phyloP scores from a whole-genome alignment of 2,329 filamentous ascomycete species.

The Cladosporium sp. region DNA sequence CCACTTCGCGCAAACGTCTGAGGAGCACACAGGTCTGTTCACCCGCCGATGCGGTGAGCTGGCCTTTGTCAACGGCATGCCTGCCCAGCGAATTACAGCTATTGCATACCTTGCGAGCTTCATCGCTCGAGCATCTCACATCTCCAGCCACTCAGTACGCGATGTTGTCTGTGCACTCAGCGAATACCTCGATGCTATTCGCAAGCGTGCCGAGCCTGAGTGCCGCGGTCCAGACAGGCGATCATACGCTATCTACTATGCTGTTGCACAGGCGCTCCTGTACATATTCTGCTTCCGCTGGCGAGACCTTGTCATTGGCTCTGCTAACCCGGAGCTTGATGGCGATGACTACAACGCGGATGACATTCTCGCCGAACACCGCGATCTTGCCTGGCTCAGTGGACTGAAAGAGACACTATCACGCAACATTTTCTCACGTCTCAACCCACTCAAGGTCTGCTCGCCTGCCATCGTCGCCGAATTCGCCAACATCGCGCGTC shows the following conservation, averaged over 20 bases:
- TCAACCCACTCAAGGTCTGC: conserved; percentile 95
- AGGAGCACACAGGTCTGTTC: conserved; percentile 77
- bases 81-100: conserved; percentile 78
- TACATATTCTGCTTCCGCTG: conserved; percentile 99
- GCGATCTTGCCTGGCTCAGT: conserved; percentile 76
- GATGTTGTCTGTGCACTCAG: conserved; percentile 80
- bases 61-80: conserved; percentile 73
- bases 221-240: conserved; percentile 84
- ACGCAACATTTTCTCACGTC: conserved; percentile 77
- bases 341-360: conserved; percentile 53
- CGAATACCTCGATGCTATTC: conserved; percentile 72
- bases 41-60: conserved; percentile 76
- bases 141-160: conserved; percentile 73
- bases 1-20: conserved; percentile 84
- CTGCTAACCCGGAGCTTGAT: conserved; percentile 43
- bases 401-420: conserved; percentile 72
- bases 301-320: conserved; percentile 74
- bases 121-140: conserved; percentile 82
- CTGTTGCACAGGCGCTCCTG: conserved; percentile 81
- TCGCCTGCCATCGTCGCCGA: conserved; percentile 86
- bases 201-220: conserved; percentile 67
- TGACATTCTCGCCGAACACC: conserved; percentile 61
- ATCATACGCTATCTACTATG: conserved; percentile 82
- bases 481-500: conserved; percentile 83
- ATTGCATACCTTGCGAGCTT: conserved; percentile 94